Conservation (phyloP, 352 stramenopile genomes). For the Pythium biforme region DNA sequence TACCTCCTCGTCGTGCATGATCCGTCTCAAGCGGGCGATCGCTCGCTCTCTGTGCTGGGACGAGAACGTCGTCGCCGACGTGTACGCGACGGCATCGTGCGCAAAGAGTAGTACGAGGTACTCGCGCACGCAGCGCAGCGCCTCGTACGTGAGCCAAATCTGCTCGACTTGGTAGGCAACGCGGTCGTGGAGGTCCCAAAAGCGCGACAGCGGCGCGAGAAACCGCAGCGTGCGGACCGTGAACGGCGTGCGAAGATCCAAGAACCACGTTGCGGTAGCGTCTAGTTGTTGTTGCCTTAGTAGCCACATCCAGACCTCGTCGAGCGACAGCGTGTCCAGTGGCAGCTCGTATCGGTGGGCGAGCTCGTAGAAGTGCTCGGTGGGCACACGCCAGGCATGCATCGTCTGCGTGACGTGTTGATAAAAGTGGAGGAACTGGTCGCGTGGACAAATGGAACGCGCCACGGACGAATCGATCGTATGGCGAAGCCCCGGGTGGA, state of each 20-base stretch:
- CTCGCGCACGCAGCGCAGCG: constrained; percentile 29
- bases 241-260: constrained; percentile 38
- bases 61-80: constrained; percentile 30
- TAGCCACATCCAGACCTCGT: constrained; percentile 37
- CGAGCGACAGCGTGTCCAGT: constrained; percentile 30
- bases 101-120: constrained; percentile 40
- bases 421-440: constrained; percentile 26
- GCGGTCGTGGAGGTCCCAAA: constrained; percentile 30
- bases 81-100: constrained; percentile 30
- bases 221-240: constrained; percentile 32
- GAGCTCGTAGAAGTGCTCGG: constrained; percentile 29
- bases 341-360: constrained; percentile 28
- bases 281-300: not conserved
- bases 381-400: constrained; percentile 33
- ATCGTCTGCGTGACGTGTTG: constrained; percentile 31
- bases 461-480: not conserved
- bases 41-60: constrained; percentile 28
- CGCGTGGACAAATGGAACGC: not conserved
- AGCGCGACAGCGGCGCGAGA: constrained; percentile 33
- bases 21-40: constrained; percentile 23
- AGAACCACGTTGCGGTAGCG: constrained; percentile 2
- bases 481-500: constrained; percentile 11
- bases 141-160: constrained; percentile 35
- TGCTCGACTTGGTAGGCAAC: constrained; percentile 29
- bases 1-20: constrained; percentile 24